Evolutionary conservation across 768 basidiomycete genomes (phyloP).

Genomic region (Lentinula sp.): DNA sequence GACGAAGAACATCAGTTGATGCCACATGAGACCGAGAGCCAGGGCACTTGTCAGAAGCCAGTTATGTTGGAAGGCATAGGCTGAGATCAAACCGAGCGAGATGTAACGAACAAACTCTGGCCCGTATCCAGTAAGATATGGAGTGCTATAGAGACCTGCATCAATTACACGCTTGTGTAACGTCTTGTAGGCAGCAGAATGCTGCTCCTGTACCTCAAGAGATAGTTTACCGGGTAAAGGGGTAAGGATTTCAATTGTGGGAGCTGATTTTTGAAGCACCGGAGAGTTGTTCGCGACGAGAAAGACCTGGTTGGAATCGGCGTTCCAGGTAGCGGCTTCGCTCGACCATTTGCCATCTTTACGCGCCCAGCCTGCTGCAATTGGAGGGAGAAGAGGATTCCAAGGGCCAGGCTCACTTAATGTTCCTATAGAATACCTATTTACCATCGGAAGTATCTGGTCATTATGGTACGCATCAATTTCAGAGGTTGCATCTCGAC

Average conservation of each 20-base stretch:
- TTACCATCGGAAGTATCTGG: slow-evolving; percentile 47
- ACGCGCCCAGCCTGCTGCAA: slow-evolving; percentile 80
- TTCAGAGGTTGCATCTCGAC: slow-evolving; percentile 92
- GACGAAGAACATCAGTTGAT: slow-evolving; percentile 87
- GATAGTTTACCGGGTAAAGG: slow-evolving; percentile 52
- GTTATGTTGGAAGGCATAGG: slow-evolving; percentile 50
- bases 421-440: slow-evolving; percentile 62
- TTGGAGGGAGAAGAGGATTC: slow-evolving; percentile 79
- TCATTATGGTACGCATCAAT: slow-evolving; percentile 86
- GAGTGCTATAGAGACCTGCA: slow-evolving; percentile 83
- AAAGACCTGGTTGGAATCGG: slow-evolving; percentile 49
- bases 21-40: slow-evolving; percentile 87
- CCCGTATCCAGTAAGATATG: slow-evolving; percentile 83
- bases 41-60: slow-evolving; percentile 75
- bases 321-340: slow-evolving; percentile 46
- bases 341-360: slow-evolving; percentile 55
- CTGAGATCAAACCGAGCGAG: slow-evolving; percentile 53
- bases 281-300: slow-evolving; percentile 43
- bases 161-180: slow-evolving; percentile 70
- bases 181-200: slow-evolving; percentile 73
- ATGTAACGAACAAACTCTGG: slow-evolving; percentile 80
- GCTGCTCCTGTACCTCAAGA: slow-evolving; percentile 50
- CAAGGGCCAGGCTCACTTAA: slow-evolving; percentile 61
- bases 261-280: slow-evolving; percentile 15
- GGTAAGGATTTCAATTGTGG: slow-evolving; percentile 41